Evolutionary conservation across 345 rosid species (phyloP), one percentile per base, ranked within the genome.

Genomic region (Ricinus communis): DNA sequence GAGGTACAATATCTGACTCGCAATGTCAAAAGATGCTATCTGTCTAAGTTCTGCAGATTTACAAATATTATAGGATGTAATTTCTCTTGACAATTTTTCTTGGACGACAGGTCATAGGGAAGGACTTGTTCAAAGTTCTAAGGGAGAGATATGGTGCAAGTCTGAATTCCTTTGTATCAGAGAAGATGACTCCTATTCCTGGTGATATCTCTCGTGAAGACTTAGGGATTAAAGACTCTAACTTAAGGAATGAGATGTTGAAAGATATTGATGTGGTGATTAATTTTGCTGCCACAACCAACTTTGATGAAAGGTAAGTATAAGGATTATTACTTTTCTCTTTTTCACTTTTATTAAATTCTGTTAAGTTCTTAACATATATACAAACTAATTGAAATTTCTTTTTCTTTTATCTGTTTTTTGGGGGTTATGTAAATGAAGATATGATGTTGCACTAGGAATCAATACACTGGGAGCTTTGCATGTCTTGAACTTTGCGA

Each of bases 391-490:
- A 16, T 12, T 22, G 27, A 40, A 0, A 4, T 0, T 47, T 46
- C 3, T 0, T 49, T n/a, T n/a, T n/a, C n/a, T n/a, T n/a, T n/a
- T n/a, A n/a, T n/a, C n/a, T n/a, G n/a, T n/a, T n/a, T n/a, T n/a
- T n/a, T n/a, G n/a, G n/a, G n/a, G n/a, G n/a, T n/a, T n/a, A n/a
- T n/a, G n/a, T n/a, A n/a, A n/a, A 4, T 24, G 54, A 57, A 60
- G 85, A 33, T 82, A 75, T 56, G 91, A 89, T 69, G 80, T 84
- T 59, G 83, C 90, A 27, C 79, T 88, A 25, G 75, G 68, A 50
- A 74, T 85, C 46, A 90, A 90, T 58, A 82, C 93, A 40, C 43
- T 84, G 71, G 91, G 96, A 60, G 86, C 89, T 10, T 77, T 77
- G 47, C 67, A 87, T 70, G 85, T 85, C 21, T 63, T 79, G 8